phyloP scores from a whole-genome alignment of 2,329 filamentous ascomycete species.

The Claviceps digitariae region DNA sequence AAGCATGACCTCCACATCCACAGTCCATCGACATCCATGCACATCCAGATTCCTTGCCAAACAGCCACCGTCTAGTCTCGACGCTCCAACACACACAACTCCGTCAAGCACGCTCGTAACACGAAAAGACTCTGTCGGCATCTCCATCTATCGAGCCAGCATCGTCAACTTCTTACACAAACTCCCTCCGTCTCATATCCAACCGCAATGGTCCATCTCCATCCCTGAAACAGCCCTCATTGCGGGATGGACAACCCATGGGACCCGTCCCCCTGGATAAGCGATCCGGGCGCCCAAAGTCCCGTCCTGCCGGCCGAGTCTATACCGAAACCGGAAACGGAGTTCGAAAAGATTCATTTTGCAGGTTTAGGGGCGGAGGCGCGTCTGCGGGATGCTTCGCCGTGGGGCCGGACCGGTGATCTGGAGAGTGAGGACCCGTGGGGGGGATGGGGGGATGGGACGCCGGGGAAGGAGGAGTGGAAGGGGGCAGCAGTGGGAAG shows the following conservation, averaged over 20 bases:
- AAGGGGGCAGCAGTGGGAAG: slow-evolving; percentile 20
- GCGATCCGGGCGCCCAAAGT: slow-evolving; percentile 17
- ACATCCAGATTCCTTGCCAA: too few species aligned
- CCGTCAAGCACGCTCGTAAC: too few species aligned
- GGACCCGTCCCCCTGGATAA: slow-evolving; percentile 42
- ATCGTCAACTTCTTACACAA: too few species aligned
- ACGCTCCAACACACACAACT: too few species aligned
- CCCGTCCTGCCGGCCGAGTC: slow-evolving; percentile 18
- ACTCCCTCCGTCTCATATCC: too few species aligned
- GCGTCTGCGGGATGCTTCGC: slow-evolving; percentile 10
- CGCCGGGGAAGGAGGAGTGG: slow-evolving; percentile 2
- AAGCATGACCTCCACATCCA: too few species aligned
- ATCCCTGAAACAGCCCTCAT: background rate
- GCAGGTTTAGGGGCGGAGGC: slow-evolving; percentile 10
- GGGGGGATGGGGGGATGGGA: slow-evolving; percentile 24
- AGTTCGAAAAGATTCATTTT: slow-evolving; percentile 13
- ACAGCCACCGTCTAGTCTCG: too few species aligned
- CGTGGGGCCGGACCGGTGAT: slow-evolving; percentile 13
- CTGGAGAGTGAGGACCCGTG: slow-evolving; percentile 17
- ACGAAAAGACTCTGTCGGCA: too few species aligned
- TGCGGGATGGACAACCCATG: slow-evolving; percentile 48
- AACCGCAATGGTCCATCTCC: background rate
- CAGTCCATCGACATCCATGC: too few species aligned
- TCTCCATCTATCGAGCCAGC: too few species aligned
- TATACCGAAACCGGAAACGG: slow-evolving; percentile 12